Base-by-base conservation (phyloP, 345 rosid species). In the Barbarea vulgaris region DNA sequence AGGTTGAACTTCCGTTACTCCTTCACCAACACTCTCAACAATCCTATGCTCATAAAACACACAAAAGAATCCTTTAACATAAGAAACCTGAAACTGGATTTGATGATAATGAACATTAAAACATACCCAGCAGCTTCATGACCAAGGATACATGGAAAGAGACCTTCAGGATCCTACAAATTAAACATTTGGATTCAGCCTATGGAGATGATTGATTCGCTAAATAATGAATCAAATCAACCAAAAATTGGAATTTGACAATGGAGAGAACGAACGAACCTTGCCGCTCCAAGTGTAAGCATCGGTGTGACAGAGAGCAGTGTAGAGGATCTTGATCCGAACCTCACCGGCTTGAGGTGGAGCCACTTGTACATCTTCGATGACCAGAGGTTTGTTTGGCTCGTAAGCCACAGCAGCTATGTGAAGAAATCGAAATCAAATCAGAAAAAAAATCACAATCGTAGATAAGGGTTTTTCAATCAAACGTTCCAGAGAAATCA, bases 271-370 rank as follows among this genome's bases (percentile, higher is more conserved):
- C 30, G n/a, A n/a, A 21, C 47, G 33, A 47, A 93, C 99, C 99
- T 95, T 92, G 70, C 99, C 99, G 72, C 98, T 88, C 99, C 99
- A 95, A 7, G 99, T 92, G 83, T 95, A 95, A 39, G 97, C 97
- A 74, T 95, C 99, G 62, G 99, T 95, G 75, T 95, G 99, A 72
- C 99, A 95, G 22, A 95, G 93, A 73, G 98, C 99, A 4, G 96
- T 80, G 87, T 83, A 95, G 39, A 90, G 87, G 64, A 95, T 87
- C 89, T 89, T 80, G 84, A 92, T 61, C 68, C 99, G 91, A 72
- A 95, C 98, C 85, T 95, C 99, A 30, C 97, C 97, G 9, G 93
- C 97, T 76, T 95, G 99, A 25, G 99, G 99, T 0, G 97, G 94
- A 74, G 90, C 97, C 50, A 95, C 97, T 81, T 92, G 91, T 0